Evolutionary conservation across 2,329 filamentous ascomycete species (phyloP).

Genomic region (Aaosphaeria pasadenensis): DNA sequence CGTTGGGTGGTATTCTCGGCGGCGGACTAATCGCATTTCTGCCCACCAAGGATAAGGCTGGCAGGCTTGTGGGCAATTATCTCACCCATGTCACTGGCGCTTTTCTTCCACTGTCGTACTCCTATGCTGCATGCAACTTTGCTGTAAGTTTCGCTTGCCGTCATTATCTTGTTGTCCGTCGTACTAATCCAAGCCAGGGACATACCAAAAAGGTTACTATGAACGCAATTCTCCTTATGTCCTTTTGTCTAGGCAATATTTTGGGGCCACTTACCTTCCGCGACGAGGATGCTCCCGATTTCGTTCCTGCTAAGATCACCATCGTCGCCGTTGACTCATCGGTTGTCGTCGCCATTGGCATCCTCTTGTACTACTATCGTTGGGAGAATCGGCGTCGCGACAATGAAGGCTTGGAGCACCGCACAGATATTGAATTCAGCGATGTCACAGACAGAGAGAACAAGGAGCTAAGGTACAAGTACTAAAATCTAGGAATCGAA

Average conservation of each 20-base stretch:
- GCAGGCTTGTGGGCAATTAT: constrained; percentile 16
- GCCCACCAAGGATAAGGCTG: constrained; percentile 4
- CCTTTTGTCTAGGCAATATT: constrained; percentile 38
- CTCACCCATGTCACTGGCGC: constrained; percentile 15
- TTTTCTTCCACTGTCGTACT: constrained; percentile 14
- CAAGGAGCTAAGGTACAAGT: constrained; percentile 50
- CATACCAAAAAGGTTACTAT: constrained; percentile 39
- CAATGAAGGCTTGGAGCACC: background rate
- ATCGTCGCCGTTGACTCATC: constrained; percentile 35
- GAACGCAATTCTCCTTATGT: constrained; percentile 33
- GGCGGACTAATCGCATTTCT: constrained; percentile 14
- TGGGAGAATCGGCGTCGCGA: constrained; percentile 15
- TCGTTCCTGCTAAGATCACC: constrained; percentile 43
- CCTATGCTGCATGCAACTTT: constrained; percentile 14
- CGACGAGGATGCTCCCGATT: constrained; percentile 30
- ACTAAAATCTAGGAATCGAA: constrained; percentile 4
- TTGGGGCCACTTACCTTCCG: constrained; percentile 42
- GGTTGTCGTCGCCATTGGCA: constrained; percentile 22
- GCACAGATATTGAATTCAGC: constrained; percentile 38
- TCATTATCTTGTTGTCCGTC: background rate
- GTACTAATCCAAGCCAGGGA: constrained; percentile 10
- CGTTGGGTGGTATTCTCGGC: constrained; percentile 8
- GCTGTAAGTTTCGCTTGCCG: constrained; percentile 5
- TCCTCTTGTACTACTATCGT: constrained; percentile 8
- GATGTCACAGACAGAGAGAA: constrained; percentile 57